A percentile compares a stretch with the other conserved stretches of the same genome.
Conservation (phyloP, 2,329 filamentous ascomycete genomes). For the Sporothrix pseudoabietina region DNA sequence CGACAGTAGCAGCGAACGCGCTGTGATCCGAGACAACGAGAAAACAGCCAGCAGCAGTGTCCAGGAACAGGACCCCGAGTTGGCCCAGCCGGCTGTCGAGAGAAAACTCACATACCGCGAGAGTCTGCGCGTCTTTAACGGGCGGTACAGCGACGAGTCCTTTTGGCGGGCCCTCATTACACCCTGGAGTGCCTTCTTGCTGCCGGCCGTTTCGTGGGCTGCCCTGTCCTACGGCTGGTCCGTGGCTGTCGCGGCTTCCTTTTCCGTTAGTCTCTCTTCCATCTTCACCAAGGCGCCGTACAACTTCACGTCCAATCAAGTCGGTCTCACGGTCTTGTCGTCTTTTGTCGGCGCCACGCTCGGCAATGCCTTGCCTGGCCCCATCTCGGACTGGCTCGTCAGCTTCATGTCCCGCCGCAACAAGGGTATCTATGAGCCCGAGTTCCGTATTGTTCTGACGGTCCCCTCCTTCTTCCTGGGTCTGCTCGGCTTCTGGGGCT, state of each 20-base stretch:
- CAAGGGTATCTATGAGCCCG: conserved; percentile 50
- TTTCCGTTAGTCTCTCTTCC: not conserved
- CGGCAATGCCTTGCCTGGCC: conserved; percentile 41
- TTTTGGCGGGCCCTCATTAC: conserved; percentile 35
- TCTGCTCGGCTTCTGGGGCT: conserved; percentile 44
- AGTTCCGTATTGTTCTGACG: conserved; percentile 46
- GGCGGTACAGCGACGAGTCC: conserved; percentile 33
- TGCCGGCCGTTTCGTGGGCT: conserved; percentile 48
- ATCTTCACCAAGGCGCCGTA: conserved; percentile 49
- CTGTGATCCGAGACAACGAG: not conserved
- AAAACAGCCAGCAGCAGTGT: conserved; percentile 14
- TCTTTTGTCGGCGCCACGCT: conserved; percentile 46
- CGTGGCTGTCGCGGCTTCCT: conserved; percentile 39
- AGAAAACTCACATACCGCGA: conserved; percentile 33
- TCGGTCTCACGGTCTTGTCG: conserved; percentile 45
- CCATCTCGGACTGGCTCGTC: conserved; percentile 44
- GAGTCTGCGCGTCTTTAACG: conserved; percentile 35
- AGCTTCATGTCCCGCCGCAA: conserved; percentile 45
- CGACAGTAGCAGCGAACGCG: conserved; percentile 20
- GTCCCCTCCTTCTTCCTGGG: conserved; percentile 42
- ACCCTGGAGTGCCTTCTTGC: conserved; percentile 48
- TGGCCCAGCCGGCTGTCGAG: not conserved
- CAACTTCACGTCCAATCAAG: conserved; percentile 42
- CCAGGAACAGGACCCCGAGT: not conserved
- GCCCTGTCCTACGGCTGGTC: conserved; percentile 46